These are phyloP conservation scores for Monilinia fructigena DNA, from an alignment of 2,329 filamentous ascomycete genomes.

Conservation along the genomic window DNA sequence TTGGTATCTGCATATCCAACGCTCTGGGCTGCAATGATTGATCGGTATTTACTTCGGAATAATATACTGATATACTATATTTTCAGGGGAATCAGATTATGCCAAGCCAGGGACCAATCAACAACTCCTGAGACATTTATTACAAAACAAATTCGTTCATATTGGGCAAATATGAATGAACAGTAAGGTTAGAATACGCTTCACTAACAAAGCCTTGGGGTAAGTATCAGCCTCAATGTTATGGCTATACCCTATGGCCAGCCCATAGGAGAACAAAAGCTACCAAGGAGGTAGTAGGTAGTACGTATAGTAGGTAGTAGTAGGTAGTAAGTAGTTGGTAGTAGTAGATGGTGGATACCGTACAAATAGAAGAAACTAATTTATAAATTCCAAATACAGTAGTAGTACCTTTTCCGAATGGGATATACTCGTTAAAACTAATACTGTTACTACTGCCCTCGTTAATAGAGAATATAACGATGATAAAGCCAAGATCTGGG, in stretches of 20 bases:
- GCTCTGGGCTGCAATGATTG: conserved; percentile 5
- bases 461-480: not conserved
- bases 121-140: not conserved
- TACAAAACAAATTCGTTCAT: conserved; percentile 6
- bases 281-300: not conserved
- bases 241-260: not conserved
- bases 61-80: not conserved
- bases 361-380: not conserved
- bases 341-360: not conserved
- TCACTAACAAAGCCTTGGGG: not conserved
- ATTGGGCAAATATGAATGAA: not conserved
- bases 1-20: not conserved
- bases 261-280: not conserved
- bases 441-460: not conserved
- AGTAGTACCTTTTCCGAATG: not conserved
- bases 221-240: not conserved
- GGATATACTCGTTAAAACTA: no score
- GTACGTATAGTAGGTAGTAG: no score
- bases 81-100: conserved; percentile 4
- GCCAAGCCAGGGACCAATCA: conserved; percentile 2
- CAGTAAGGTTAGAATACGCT: not conserved
- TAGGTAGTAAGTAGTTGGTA: no score
- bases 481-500: not conserved
- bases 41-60: not conserved
- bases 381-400: not conserved